Conservation (phyloP, 192 early-diverging fungal genomes). For the Pecoramyces ruminantium region DNA sequence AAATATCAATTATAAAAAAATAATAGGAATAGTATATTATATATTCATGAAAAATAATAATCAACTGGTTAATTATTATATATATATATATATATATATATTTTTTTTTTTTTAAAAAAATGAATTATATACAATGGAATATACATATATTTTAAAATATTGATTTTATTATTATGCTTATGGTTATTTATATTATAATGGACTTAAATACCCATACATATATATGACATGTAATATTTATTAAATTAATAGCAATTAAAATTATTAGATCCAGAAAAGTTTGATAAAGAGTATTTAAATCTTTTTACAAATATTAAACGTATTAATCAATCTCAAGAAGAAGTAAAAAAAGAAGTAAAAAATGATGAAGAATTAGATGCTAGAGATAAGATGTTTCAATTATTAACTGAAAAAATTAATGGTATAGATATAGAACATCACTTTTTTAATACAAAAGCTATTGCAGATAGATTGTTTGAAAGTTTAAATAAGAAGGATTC, state of each 20-base stretch:
- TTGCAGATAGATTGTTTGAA: not conserved
- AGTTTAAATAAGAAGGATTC: not conserved
- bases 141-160: no score
- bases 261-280: not conserved
- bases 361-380: not conserved
- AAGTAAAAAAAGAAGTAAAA: not conserved
- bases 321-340: not conserved
- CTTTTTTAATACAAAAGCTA: not conserved
- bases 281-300: not conserved
- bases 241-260: not conserved
- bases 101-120: no score
- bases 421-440: not conserved
- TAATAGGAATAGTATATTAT: no score
- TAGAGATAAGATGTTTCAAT: not conserved
- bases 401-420: not conserved
- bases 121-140: no score
- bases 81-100: no score
- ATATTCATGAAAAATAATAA: no score
- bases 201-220: no score
- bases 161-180: no score
- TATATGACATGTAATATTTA: no score
- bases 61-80: no score
- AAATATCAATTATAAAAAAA: no score
- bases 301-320: not conserved
- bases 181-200: no score